These are phyloP conservation scores for Diaporthe sp. DNA, from an alignment of 2,329 filamentous ascomycete species.

Conservation along the genomic window DNA sequence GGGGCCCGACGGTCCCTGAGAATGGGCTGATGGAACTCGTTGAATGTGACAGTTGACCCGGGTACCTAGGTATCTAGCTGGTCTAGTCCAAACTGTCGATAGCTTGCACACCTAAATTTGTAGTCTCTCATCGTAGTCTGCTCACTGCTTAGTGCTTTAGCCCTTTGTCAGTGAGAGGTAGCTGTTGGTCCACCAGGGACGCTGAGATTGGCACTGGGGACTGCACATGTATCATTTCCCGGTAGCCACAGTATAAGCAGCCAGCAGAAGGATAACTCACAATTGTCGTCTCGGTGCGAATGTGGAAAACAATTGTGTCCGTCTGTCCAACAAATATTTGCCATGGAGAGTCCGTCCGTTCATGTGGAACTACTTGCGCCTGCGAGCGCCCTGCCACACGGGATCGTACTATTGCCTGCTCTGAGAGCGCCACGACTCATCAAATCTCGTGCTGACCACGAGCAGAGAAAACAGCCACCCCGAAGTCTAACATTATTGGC, in stretches of 20 bases:
- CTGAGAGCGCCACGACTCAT: not conserved
- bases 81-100: not conserved
- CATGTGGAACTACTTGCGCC: not conserved
- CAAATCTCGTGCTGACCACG: not conserved
- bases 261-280: not conserved
- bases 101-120: not conserved
- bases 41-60: not conserved
- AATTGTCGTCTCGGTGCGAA: not conserved
- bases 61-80: not conserved
- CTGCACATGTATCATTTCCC: not conserved
- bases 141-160: not conserved
- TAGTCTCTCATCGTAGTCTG: not conserved
- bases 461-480: not conserved
- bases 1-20: conserved; percentile 8
- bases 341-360: not conserved
- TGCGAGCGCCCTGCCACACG: not conserved
- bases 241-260: not conserved
- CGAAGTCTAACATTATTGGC: not conserved
- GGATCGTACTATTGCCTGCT: not conserved
- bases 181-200: not conserved
- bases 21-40: not conserved
- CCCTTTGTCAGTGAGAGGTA: not conserved
- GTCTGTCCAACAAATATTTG: not conserved
- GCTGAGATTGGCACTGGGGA: not conserved
- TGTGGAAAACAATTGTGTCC: not conserved